Base-by-base conservation (phyloP, 2,329 filamentous ascomycete species). In the Chrysoporthe austroafricana region DNA sequence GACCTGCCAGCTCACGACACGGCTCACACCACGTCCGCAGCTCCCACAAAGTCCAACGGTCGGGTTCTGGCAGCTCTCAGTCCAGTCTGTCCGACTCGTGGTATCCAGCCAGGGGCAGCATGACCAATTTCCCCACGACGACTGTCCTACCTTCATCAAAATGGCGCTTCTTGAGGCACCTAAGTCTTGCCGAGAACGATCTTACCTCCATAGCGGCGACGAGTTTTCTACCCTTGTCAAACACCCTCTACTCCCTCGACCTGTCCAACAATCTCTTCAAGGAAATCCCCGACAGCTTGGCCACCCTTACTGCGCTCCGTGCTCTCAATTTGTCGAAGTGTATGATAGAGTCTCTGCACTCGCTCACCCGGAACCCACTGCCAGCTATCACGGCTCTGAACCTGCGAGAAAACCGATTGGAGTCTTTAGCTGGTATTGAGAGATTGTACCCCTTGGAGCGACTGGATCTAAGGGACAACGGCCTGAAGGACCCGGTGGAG, bases 291-390 rank as follows among this genome's bases (percentile, higher is more conserved):
- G 96, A 98, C 77, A 96, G 92, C 74, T 82, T 99, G 67, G 91
- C 94, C 14, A 92, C 88, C 11, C 83, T 99, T 67, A 94, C 93
- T 26, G 91, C 93, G 39, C 86, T 99, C n/a, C 90, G 94, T 71
- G 94, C 96, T 34, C 82, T 99, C 64, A 98, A 99, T 74, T 84
- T 99, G 36, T 97, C 95, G 4, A 92, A 97, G 74, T 98, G 95
- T 84, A 97, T 98, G 94, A 98, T 99, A 71, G 92, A 95, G 73
- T 96, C 94, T 18, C 84, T 99, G 66, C 92, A 96, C 74, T 97
- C 95, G 1, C 83, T 99, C 54, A 90, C 90, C 2, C 89, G 91
- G 71, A 96, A 91, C 74, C 93, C 96, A 14, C 85, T 99, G 5
- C 95, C 96, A 39, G 95, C 96, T 26, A 97, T 99, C 70, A 96